Evolutionary conservation across 129 eudicot genomes (phyloP).

Genomic region (Centrapalus pauciflorus): DNA sequence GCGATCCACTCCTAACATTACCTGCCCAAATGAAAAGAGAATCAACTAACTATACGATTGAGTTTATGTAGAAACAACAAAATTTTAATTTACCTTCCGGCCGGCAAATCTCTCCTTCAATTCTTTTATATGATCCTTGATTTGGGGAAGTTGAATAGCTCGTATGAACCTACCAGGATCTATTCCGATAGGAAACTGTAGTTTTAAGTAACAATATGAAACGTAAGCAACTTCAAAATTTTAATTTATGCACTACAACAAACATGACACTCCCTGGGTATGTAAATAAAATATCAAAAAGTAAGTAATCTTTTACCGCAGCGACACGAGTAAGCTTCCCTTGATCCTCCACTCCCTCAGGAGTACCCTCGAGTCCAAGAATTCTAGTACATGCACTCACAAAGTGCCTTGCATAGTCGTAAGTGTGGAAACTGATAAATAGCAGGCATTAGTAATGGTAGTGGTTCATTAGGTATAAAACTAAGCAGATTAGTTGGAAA

Average conservation of each 20-base stretch:
- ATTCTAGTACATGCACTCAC: constrained; percentile 84
- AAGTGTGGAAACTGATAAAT: constrained; percentile 65
- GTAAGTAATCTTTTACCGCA: constrained; percentile 48
- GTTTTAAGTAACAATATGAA: not conserved
- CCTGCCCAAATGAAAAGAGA: constrained; percentile 27
- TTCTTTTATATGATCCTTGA: constrained; percentile 55
- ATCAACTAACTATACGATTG: not conserved
- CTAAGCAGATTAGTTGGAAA: not conserved
- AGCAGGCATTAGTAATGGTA: not conserved
- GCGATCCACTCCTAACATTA: constrained; percentile 87
- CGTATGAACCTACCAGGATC: constrained; percentile 73
- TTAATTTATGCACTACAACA: constrained; percentile 3
- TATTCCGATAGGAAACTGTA: constrained; percentile 87
- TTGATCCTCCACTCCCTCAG: constrained; percentile 87
- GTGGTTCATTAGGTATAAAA: not conserved
- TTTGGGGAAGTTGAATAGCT: constrained; percentile 65
- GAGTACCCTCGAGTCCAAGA: constrained; percentile 89
- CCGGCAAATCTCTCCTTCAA: constrained; percentile 69
- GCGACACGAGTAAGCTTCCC: constrained; percentile 84
- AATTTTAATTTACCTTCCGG: constrained; percentile 47
- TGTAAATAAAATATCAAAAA: not conserved
- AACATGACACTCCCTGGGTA: not conserved
- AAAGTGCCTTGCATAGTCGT: constrained; percentile 85
- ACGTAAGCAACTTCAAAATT: constrained; percentile 2
- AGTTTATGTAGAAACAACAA: not conserved